phyloP scores from a whole-genome alignment of 1,284 basidiomycete genomes.

The Tetrapyrgos nigripes region DNA sequence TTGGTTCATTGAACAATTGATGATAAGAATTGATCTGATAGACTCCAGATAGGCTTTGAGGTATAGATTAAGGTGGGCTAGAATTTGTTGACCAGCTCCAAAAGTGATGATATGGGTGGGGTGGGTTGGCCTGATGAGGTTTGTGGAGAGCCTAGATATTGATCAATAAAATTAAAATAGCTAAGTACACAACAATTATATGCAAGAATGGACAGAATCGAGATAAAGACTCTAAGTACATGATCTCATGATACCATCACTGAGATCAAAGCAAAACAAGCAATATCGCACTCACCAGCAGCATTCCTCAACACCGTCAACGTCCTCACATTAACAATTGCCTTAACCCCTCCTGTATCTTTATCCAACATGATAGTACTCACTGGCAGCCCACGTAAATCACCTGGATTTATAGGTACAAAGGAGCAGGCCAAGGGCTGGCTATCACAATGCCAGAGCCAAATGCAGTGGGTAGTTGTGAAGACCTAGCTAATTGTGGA shows the following conservation, averaged over 20 bases:
- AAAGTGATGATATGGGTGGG: too few relatives aligned
- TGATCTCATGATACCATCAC: too few relatives aligned
- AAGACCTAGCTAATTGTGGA: too few relatives aligned
- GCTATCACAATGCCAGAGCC: too few relatives aligned
- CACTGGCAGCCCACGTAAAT: constrained; percentile 69
- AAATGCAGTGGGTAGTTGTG: too few relatives aligned
- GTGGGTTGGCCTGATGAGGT: too few relatives aligned
- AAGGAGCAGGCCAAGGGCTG: too few relatives aligned
- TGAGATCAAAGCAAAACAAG: not conserved
- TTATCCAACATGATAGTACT: constrained; percentile 83
- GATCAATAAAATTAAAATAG: constrained; percentile 56
- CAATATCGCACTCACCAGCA: constrained; percentile 63
- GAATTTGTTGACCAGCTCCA: too few relatives aligned
- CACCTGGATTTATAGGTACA: constrained; percentile 54
- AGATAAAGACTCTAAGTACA: not conserved
- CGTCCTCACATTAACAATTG: constrained; percentile 76
- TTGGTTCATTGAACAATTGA: constrained; percentile 70
- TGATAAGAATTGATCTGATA: constrained; percentile 60
- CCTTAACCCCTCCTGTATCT: constrained; percentile 65
- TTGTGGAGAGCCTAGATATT: constrained; percentile 84
- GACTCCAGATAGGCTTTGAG: constrained; percentile 58
- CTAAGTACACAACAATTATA: constrained; percentile 56
- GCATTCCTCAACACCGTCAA: constrained; percentile 85
- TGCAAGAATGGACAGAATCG: constrained; percentile 80
- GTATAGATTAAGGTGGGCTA: constrained; percentile 69